Evolutionary conservation across 352 stramenopile genomes (phyloP).

Genomic region (Thalassiosira ordinaria): DNA sequence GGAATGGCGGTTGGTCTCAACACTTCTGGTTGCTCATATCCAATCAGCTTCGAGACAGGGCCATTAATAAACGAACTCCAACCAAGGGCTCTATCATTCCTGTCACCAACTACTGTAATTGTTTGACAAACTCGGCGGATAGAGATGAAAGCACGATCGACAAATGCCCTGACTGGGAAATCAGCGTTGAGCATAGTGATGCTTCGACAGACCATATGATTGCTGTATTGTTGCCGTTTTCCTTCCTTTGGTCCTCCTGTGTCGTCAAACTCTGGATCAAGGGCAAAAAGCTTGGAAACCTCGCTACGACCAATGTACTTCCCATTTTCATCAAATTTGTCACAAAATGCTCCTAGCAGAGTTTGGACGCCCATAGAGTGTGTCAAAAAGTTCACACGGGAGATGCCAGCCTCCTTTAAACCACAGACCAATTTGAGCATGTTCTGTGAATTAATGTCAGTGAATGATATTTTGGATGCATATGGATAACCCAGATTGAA

Average conservation of each 20-base stretch:
- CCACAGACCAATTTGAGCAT: slow-evolving; percentile 59
- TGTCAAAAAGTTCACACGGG: slow-evolving; percentile 60
- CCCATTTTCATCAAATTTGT: slow-evolving; percentile 16
- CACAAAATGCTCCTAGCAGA: slow-evolving; percentile 52
- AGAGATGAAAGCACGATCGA: slow-evolving; percentile 78
- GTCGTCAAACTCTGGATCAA: slow-evolving; percentile 36
- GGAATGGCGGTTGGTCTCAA: slow-evolving; percentile 77
- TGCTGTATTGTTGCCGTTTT: slow-evolving; percentile 8
- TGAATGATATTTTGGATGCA: slow-evolving; percentile 15
- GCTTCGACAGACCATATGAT: slow-evolving; percentile 52
- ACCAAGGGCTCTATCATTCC: slow-evolving; percentile 85
- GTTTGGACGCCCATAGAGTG: slow-evolving; percentile 72
- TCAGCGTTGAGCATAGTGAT: slow-evolving; percentile 88
- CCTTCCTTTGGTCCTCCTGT: not conserved
- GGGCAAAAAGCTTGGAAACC: slow-evolving; percentile 54
- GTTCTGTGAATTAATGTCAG: slow-evolving; percentile 43
- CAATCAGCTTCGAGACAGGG: slow-evolving; percentile 68
- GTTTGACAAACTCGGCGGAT: slow-evolving; percentile 79
- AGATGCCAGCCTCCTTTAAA: slow-evolving; percentile 50
- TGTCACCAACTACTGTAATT: slow-evolving; percentile 88
- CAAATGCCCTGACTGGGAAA: slow-evolving; percentile 86
- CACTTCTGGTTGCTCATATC: slow-evolving; percentile 74
- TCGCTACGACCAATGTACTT: slow-evolving; percentile 38
- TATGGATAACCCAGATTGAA: slow-evolving; percentile 59
- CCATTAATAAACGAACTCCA: slow-evolving; percentile 82